Evolutionary conservation across 192 early-diverging fungal species (phyloP).

Genomic region (Linnemannia exigua): DNA sequence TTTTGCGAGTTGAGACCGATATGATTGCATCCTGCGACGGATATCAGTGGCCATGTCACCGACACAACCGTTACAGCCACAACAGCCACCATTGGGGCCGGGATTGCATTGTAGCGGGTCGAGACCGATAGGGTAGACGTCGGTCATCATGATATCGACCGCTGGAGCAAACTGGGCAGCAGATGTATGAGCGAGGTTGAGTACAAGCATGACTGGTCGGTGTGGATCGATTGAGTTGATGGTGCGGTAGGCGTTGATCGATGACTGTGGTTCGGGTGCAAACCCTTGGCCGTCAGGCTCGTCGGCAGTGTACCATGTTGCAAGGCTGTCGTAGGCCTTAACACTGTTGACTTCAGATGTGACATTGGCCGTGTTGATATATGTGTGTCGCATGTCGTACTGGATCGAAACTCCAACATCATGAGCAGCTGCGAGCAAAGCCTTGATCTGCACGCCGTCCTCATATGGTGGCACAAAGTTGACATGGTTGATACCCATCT

Average conservation of each 20-base stretch:
- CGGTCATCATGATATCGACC: constrained; percentile 30
- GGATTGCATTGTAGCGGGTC: not conserved
- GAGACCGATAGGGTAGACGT: constrained; percentile 39
- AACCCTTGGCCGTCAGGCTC: constrained; percentile 13
- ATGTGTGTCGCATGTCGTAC: constrained; percentile 28
- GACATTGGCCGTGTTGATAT: constrained; percentile 16
- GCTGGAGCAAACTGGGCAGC: constrained; percentile 15
- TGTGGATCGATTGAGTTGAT: constrained; percentile 34
- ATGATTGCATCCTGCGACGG: constrained; percentile 18
- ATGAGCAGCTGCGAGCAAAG: constrained; percentile 21
- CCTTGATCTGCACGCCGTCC: constrained; percentile 8
- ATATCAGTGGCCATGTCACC: constrained; percentile 26
- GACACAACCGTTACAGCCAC: constrained; percentile 33
- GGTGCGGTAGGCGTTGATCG: constrained; percentile 6
- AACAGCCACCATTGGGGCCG: constrained; percentile 5
- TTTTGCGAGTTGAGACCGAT: constrained; percentile 13
- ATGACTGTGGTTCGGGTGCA: not conserved
- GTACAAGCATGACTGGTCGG: constrained; percentile 33
- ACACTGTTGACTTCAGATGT: constrained; percentile 15
- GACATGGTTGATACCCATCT: constrained; percentile 27
- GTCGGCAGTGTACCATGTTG: constrained; percentile 45
- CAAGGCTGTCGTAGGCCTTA: constrained; percentile 16
- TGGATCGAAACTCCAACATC: constrained; percentile 37
- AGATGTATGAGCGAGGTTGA: constrained; percentile 12
- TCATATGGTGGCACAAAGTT: constrained; percentile 33